Base-by-base conservation (phyloP, 768 basidiomycete species). In the Podaxis sp. region DNA sequence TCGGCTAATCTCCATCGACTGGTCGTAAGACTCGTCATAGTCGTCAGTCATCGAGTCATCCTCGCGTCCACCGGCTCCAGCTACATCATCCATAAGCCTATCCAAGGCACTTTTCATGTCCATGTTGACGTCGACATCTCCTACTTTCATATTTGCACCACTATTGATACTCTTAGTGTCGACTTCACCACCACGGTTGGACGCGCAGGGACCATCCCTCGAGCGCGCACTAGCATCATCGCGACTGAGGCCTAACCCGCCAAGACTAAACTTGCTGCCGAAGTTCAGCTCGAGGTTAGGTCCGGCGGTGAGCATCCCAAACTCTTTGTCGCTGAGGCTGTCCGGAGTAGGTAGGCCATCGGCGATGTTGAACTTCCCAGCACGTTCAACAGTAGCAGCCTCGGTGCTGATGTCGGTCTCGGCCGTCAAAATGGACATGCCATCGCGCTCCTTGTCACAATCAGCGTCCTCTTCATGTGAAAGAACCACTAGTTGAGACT, bases 101-200 rank as follows among this genome's bases (percentile, higher is more conserved):
- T 91, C 89, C 33, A 91, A 78, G 5, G 89, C 89, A 64, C 86
- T 88, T 64, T 85, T 84, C 83, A 89, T 89, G 52, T 89, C 89
- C 77, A 84, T 82, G 65, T 84, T 82, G 28, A 87, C 85, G 66
- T 86, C 82, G 28, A 85, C 79, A 51, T 82, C 79, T 6, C 80
- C 79, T 70, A 82, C 71, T 13, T 79, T 82, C 68, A 75, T 79
- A 67, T 66, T 76, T 69, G 19, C 67, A 49, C 69, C 67, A 57
- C 69, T 73, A 36, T 70, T 70, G 22, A 74, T 58, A 61, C 74
- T 74, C 30, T 55, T 28, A 9, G 30, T 39, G 17, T 57, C 48
- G 3, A 30, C 40, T 36, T 52, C 61, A 4, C 33, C 38, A 17
- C 59, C 36, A 9, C 33, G 48, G 26, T 56, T 59, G 13, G 15